Percentiles rank a stretch among this genome's conserved stretches.
phyloP scores from a whole-genome alignment of 441 rosid species.

The Brassica balearica region DNA sequence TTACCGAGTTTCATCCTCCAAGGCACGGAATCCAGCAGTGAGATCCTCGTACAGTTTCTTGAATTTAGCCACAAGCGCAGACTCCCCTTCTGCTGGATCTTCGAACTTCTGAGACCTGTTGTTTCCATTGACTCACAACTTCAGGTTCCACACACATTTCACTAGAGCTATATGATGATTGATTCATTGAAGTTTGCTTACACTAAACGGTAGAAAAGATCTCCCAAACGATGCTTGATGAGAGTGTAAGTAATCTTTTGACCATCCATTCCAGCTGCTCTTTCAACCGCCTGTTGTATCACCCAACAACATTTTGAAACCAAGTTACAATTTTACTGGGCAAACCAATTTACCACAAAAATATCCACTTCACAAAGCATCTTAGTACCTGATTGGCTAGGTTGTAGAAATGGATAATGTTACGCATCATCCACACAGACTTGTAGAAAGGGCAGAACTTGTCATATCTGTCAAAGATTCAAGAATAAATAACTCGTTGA shows the following conservation, averaged over 20 bases:
- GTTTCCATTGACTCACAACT: conserved; percentile 12
- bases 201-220: conserved; percentile 97
- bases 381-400: conserved; percentile 91
- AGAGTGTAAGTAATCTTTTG: conserved; percentile 94
- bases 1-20: conserved; percentile 97
- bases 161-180: neutral
- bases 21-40: conserved; percentile 91
- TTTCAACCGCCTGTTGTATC: conserved; percentile 86
- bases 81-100: conserved; percentile 99
- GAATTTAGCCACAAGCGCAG: conserved; percentile 83
- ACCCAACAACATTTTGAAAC: conserved; percentile 4
- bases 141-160: conserved; percentile 16
- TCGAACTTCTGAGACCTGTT: conserved; percentile 98
- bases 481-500: neutral
- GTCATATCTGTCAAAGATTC: conserved; percentile 68
- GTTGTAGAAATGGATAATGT: conserved; percentile 93
- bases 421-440: conserved; percentile 99
- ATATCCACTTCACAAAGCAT: neutral
- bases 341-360: neutral
- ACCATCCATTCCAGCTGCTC: conserved; percentile 99
- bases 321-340: neutral
- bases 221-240: conserved; percentile 95
- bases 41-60: conserved; percentile 89
- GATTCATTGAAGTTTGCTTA: conserved; percentile 46
- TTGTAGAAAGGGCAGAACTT: conserved; percentile 99